phyloP scores from a whole-genome alignment of 2,329 filamentous ascomycete genomes.

The Microascus cirrosus region DNA sequence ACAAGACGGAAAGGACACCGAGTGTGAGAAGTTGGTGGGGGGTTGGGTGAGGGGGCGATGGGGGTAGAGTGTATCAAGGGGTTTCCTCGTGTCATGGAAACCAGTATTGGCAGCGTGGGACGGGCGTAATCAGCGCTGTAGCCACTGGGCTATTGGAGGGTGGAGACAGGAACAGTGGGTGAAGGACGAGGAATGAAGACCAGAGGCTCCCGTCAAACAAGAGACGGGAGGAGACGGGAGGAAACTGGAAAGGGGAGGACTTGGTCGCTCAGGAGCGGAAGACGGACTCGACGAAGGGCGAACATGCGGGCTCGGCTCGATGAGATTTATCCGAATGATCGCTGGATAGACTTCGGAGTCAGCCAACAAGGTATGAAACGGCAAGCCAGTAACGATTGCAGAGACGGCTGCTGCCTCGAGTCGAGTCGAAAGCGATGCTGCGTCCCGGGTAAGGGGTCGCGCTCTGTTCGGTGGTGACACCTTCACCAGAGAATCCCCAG shows the following conservation, averaged over 20 bases:
- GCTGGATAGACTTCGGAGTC: too few species aligned
- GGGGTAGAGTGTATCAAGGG: not conserved
- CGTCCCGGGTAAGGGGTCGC: too few species aligned
- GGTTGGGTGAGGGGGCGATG: not conserved
- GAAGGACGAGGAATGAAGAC: not conserved
- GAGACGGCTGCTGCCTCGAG: too few species aligned
- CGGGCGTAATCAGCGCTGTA: not conserved
- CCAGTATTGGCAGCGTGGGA: not conserved
- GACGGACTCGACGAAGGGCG: not conserved
- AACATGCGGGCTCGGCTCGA: too few species aligned
- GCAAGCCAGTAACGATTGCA: too few species aligned
- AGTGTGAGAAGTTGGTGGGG: not conserved
- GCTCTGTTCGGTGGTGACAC: too few species aligned
- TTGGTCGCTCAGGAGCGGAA: too few species aligned
- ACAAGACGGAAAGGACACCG: not conserved
- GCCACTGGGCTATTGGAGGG: not conserved
- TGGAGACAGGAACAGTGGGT: not conserved
- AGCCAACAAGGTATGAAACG: too few species aligned
- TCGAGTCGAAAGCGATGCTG: too few species aligned
- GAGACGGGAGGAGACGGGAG: not conserved
- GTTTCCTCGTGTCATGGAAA: not conserved
- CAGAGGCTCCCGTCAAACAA: not conserved
- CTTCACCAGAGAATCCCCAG: too few species aligned
- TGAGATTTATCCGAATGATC: too few species aligned
- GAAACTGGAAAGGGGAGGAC: not conserved